A percentile compares a stretch with the other conserved stretches of the same genome.
These are phyloP conservation scores for Mucuna pruriens DNA, from an alignment of 306 rosid genomes.

Conservation along the genomic window DNA sequence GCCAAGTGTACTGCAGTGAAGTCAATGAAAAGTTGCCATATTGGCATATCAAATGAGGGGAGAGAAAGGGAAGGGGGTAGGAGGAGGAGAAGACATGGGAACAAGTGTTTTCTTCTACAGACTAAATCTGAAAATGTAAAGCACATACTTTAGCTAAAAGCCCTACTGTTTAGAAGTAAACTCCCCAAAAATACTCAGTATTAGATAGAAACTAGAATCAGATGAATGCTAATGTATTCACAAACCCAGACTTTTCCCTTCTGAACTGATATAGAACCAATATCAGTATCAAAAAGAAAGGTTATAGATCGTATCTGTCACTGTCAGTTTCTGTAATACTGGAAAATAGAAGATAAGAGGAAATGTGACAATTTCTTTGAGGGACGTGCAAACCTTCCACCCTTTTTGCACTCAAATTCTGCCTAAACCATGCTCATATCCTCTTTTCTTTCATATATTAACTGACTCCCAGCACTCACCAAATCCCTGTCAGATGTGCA, in stretches of 20 bases:
- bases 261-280: neutral
- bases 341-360: neutral
- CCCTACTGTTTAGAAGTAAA: neutral
- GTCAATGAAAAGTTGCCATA: slow-evolving; percentile 30
- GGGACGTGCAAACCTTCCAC: neutral
- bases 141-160: neutral
- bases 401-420: neutral
- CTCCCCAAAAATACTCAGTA: neutral
- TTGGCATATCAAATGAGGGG: neutral
- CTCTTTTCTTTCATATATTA: neutral
- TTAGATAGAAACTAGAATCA: neutral
- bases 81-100: neutral
- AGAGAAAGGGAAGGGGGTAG: neutral
- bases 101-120: neutral
- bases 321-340: neutral
- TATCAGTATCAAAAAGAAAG: neutral
- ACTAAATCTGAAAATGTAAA: slow-evolving; percentile 4
- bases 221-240: neutral
- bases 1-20: slow-evolving; percentile 85
- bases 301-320: neutral
- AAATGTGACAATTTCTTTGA: neutral
- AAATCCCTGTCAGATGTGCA: neutral
- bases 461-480: neutral
- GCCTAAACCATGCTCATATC: neutral
- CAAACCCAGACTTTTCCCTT: neutral